phyloP scores from a whole-genome alignment of 495 filamentous ascomycete genomes.

The Neurospora sp. region DNA sequence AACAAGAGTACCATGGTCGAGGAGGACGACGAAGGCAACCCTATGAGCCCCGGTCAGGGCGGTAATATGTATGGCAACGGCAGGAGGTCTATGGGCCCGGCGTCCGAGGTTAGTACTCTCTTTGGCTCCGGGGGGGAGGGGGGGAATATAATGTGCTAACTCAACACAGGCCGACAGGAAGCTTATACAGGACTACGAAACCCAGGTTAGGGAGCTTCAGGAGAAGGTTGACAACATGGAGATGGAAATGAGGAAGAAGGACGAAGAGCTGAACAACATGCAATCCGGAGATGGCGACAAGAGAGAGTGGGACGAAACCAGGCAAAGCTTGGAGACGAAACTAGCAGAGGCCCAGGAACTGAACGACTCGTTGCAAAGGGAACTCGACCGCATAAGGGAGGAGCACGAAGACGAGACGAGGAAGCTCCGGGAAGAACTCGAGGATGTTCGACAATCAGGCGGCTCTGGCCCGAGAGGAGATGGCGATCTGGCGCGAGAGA shows the following conservation, averaged over 20 bases:
- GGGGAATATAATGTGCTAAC: slow-evolving; percentile 1
- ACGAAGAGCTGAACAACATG: slow-evolving; percentile 35
- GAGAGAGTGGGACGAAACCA: slow-evolving; percentile 65
- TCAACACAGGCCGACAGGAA: slow-evolving; percentile 51
- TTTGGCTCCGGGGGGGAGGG: not conserved
- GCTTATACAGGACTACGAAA: slow-evolving; percentile 63
- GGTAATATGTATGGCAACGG: slow-evolving; percentile 57
- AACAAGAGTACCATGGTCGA: slow-evolving; percentile 98
- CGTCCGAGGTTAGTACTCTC: slow-evolving; percentile 37
- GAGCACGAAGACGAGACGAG: slow-evolving; percentile 56
- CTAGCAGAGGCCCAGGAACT: slow-evolving; percentile 68
- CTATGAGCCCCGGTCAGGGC: slow-evolving; percentile 30
- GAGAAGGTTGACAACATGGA: slow-evolving; percentile 68
- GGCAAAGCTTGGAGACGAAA: slow-evolving; percentile 63
- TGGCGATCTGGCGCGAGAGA: slow-evolving; percentile 57
- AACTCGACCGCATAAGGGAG: slow-evolving; percentile 60
- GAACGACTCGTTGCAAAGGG: slow-evolving; percentile 63
- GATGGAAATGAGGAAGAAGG: slow-evolving; percentile 37
- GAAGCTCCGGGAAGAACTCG: slow-evolving; percentile 54
- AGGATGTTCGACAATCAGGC: slow-evolving; percentile 35
- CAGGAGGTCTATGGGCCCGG: slow-evolving; percentile 37
- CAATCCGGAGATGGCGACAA: slow-evolving; percentile 40
- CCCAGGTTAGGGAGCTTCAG: slow-evolving; percentile 62
- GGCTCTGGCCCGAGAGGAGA: slow-evolving; percentile 27
- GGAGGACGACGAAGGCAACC: slow-evolving; percentile 68